Evolutionary conservation across 441 rosid genomes (phyloP).

Genomic region (Bocquillonia castaneifolia): DNA sequence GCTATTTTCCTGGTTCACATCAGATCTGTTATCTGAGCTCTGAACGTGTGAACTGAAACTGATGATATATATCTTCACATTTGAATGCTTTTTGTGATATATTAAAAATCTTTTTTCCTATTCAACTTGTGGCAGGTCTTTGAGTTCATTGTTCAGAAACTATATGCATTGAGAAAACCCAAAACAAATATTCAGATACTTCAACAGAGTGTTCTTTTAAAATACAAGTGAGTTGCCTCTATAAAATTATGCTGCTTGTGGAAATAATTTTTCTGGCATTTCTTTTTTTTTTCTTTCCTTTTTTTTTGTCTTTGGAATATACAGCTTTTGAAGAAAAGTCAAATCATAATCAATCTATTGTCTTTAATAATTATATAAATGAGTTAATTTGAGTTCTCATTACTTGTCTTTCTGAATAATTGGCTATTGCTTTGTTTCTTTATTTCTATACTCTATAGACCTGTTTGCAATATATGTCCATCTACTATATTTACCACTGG

Average conservation of each 20-base stretch:
- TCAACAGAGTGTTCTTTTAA: conserved; percentile 94
- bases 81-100: neutral
- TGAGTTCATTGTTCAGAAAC: conserved; percentile 98
- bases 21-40: neutral
- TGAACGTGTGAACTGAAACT: neutral
- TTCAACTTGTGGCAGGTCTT: conserved; percentile 59
- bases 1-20: neutral
- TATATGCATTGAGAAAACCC: conserved; percentile 93
- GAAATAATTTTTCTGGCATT: neutral
- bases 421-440: too few relatives aligned
- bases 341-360: too few relatives aligned
- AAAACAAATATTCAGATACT: conserved; percentile 99
- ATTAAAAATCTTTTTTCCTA: neutral
- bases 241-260: neutral
- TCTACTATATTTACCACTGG: neutral
- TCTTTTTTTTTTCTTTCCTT: too few relatives aligned
- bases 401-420: too few relatives aligned
- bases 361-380: too few relatives aligned
- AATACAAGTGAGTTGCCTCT: conserved; percentile 72
- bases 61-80: neutral
- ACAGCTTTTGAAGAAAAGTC: neutral
- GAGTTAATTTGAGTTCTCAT: too few relatives aligned
- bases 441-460: too few relatives aligned
- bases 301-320: neutral
- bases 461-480: neutral